Evolutionary conservation across 2,329 filamentous ascomycete species (phyloP), one percentile per base, ranked within the genome.

Genomic region (Hansfordia pulvinata): DNA sequence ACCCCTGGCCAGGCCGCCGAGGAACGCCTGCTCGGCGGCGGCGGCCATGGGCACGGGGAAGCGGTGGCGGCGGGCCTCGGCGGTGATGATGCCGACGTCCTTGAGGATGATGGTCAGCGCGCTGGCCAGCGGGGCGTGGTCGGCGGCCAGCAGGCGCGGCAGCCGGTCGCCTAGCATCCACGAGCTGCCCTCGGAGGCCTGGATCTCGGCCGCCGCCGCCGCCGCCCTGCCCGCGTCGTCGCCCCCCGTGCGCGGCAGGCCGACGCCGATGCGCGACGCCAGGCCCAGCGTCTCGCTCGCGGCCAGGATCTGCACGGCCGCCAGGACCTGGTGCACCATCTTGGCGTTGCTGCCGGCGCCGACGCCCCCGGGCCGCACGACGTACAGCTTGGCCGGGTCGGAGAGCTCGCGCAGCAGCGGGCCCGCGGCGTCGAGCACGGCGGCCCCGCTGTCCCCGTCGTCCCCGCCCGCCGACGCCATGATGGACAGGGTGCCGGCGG

Each of bases 401-500:
- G 76, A 68, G 58, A 86, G 69, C 37, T 67, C 65, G 27, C 69
- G 57, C 3, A 85, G 58, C 2, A 84, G 50, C 25, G 59, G 62
- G 13, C 58, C 60, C 1, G 64, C 74, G 30, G 64, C 65, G 18
- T 61, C 54, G 2, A 83, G 50, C 5, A 69, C 69, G 3, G 56
- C 59, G 1, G 66, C 59, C n/a, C n/a, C n/a, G n/a, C n/a, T n/a
- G n/a, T n/a, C n/a, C n/a, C n/a, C n/a, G n/a, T n/a, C n/a, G n/a
- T n/a, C n/a, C n/a, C n/a, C n/a, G 0, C 65, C 55, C 0, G 63
- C 76, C 2, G 73, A 71, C 0, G 76, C 76, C 68, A 86, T 82
- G 43, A 86, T 84, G 6, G 76, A 79, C 21, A 85, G 53, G 0
- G 77, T 81, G 4, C 79, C 79, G 25, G 77, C 66, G 0, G 74